Evolutionary conservation across 495 filamentous ascomycete species (phyloP).

Genomic region (Choiromyces venosus): DNA sequence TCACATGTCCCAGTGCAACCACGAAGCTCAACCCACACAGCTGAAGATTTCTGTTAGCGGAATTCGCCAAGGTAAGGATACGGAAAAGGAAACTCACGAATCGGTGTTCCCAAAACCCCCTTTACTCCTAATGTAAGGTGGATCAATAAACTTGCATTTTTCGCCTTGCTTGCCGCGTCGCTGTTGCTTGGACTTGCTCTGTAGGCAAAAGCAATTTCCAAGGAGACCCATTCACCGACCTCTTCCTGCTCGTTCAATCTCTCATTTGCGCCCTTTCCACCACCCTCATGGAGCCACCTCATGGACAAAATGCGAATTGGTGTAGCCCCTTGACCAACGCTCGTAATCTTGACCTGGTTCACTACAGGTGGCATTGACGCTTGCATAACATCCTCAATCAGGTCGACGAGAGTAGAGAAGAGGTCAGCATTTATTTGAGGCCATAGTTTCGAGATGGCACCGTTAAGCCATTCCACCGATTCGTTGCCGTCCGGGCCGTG

Average conservation of each 20-base stretch:
- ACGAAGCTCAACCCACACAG: conserved; percentile 66
- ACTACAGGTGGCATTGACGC: conserved; percentile 34
- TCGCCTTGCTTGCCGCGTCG: conserved; percentile 55
- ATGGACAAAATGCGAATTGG: conserved; percentile 33
- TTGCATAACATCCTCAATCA: conserved; percentile 41
- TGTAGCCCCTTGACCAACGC: conserved; percentile 33
- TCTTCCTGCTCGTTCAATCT: conserved; percentile 34
- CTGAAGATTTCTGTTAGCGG: conserved; percentile 35
- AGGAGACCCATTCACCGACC: conserved; percentile 37
- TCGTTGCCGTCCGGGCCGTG: conserved; percentile 23
- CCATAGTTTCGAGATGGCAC: conserved; percentile 36
- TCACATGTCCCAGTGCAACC: conserved; percentile 59
- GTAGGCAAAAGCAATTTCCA: conserved; percentile 67
- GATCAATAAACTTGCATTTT: conserved; percentile 60
- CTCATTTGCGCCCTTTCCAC: conserved; percentile 45
- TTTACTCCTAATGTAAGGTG: conserved; percentile 34
- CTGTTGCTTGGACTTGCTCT: conserved; percentile 54
- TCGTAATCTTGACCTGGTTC: conserved; percentile 34
- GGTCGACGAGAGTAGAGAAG: conserved; percentile 32
- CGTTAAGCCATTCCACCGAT: conserved; percentile 39
- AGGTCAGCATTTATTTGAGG: conserved; percentile 39
- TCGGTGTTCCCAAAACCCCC: conserved; percentile 48
- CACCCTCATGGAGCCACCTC: conserved; percentile 31
- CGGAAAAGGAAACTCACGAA: conserved; percentile 58
- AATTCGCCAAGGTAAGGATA: conserved; percentile 49